A percentile compares a stretch with the other conserved stretches of the same genome.
Evolutionary conservation across 2,329 filamentous ascomycete genomes (phyloP).

Genomic region (Cryphonectria carpinicola): DNA sequence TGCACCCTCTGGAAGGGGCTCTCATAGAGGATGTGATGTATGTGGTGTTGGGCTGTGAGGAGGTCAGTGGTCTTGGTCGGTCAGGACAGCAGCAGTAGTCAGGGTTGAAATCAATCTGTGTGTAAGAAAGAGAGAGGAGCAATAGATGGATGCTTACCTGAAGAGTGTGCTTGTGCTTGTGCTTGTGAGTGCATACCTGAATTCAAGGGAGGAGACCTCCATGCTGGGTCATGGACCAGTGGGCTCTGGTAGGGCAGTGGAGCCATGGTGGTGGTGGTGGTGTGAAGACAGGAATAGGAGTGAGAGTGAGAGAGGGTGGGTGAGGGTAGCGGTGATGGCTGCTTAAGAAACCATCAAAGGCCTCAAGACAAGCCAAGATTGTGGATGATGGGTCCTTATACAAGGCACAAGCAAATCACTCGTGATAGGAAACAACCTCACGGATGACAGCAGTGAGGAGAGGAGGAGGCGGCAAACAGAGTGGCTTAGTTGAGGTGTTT

Average conservation of each 20-base stretch:
- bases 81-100: neutral
- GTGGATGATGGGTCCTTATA: neutral
- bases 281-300: neutral
- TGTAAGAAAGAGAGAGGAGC: too few species aligned
- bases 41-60: neutral
- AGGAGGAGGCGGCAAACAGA: neutral
- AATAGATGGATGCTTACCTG: too few species aligned
- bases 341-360: neutral
- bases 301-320: neutral
- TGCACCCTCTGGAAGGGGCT: slow-evolving; percentile 7
- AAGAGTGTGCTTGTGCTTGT: neutral
- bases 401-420: neutral
- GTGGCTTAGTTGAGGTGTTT: neutral
- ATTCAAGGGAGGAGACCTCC: neutral
- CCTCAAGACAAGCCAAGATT: neutral
- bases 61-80: neutral
- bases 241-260: slow-evolving; percentile 8
- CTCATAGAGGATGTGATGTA: neutral
- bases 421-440: neutral
- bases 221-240: slow-evolving; percentile 1
- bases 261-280: slow-evolving; percentile 4
- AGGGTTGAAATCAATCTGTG: too few species aligned
- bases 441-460: neutral
- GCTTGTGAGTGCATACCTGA: slow-evolving; percentile 1
- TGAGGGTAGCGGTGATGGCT: neutral